phyloP scores from a whole-genome alignment of 805 yeast genomes.

The Starmerella sirachaensis region DNA sequence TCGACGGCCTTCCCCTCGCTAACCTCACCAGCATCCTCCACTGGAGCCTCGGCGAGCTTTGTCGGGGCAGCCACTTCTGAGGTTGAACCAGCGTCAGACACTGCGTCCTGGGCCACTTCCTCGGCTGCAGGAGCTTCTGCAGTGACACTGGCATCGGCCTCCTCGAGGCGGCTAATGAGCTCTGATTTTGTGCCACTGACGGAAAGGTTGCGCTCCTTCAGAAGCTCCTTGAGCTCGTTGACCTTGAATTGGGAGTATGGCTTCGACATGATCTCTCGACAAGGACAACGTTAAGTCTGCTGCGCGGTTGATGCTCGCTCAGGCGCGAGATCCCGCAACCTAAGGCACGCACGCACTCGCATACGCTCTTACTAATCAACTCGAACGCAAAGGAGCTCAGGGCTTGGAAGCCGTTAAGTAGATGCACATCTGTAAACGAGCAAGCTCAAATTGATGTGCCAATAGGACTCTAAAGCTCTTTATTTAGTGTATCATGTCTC shows the following conservation, averaged over 20 bases:
- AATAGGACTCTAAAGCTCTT: too few relatives aligned
- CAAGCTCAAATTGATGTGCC: too few relatives aligned
- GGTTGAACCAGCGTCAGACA: conserved; percentile 14
- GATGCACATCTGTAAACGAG: too few relatives aligned
- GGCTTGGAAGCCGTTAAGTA: too few relatives aligned
- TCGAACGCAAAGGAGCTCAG: too few relatives aligned
- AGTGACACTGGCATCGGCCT: conserved; percentile 33
- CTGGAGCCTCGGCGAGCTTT: conserved; percentile 5
- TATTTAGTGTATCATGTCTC: too few relatives aligned
- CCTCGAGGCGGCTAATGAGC: conserved; percentile 50
- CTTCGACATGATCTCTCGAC: conserved; percentile 9
- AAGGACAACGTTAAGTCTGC: too few relatives aligned
- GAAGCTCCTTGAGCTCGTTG: conserved; percentile 67
- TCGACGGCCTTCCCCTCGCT: conserved; percentile 18
- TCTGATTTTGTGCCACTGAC: conserved; percentile 74
- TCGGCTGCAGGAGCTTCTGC: conserved; percentile 15
- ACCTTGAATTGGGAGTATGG: conserved; percentile 34
- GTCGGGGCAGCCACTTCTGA: conserved; percentile 21
- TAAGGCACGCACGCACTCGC: too few relatives aligned
- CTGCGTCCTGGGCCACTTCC: conserved; percentile 18
- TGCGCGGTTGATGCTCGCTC: too few relatives aligned
- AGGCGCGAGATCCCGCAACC: too few relatives aligned
- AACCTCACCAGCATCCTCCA: conserved; percentile 9
- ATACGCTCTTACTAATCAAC: too few relatives aligned
- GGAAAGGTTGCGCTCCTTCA: conserved; percentile 56